A percentile compares a stretch with the other conserved stretches of the same genome.
Evolutionary conservation across 2,329 filamentous ascomycete genomes (phyloP).

Genomic region (Monilinia fructicola): DNA sequence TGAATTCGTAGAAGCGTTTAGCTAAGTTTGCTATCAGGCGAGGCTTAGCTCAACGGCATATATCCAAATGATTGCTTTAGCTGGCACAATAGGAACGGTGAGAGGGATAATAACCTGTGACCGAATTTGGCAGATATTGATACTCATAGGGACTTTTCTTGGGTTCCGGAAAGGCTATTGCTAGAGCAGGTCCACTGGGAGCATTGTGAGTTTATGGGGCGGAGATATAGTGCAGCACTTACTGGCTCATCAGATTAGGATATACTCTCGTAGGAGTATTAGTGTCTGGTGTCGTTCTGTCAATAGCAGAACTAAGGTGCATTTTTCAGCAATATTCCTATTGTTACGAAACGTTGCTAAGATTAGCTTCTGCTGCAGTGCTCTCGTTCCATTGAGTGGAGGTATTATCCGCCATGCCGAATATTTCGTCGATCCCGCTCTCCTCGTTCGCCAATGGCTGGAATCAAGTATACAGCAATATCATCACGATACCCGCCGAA

Average conservation of each 20-base stretch:
- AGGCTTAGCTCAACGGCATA: slow-evolving; percentile 46
- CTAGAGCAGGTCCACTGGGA: slow-evolving; percentile 52
- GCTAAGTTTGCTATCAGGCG: slow-evolving; percentile 12
- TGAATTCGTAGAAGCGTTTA: background rate
- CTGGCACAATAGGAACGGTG: slow-evolving; percentile 44
- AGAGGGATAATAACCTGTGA: slow-evolving; percentile 29
- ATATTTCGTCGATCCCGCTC: slow-evolving; percentile 42
- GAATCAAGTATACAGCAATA: slow-evolving; percentile 41
- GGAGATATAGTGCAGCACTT: background rate
- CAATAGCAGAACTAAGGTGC: slow-evolving; percentile 51
- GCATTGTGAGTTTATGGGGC: slow-evolving; percentile 42
- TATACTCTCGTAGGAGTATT: slow-evolving; percentile 40
- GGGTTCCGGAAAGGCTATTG: slow-evolving; percentile 50
- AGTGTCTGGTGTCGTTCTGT: slow-evolving; percentile 51
- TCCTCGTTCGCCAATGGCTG: slow-evolving; percentile 40
- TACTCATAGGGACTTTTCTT: slow-evolving; percentile 29
- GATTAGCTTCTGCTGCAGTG: slow-evolving; percentile 3
- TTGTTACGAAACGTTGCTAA: background rate
- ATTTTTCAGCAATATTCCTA: background rate
- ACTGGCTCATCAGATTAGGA: slow-evolving; percentile 4
- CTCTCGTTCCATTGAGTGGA: slow-evolving; percentile 41
- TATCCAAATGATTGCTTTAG: slow-evolving; percentile 46
- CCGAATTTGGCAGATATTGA: background rate
- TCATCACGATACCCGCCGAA: slow-evolving; percentile 47
- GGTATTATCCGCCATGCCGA: slow-evolving; percentile 41